Evolutionary conservation across 1,284 basidiomycete species (phyloP).

Genomic region (Ustilago nuda): DNA sequence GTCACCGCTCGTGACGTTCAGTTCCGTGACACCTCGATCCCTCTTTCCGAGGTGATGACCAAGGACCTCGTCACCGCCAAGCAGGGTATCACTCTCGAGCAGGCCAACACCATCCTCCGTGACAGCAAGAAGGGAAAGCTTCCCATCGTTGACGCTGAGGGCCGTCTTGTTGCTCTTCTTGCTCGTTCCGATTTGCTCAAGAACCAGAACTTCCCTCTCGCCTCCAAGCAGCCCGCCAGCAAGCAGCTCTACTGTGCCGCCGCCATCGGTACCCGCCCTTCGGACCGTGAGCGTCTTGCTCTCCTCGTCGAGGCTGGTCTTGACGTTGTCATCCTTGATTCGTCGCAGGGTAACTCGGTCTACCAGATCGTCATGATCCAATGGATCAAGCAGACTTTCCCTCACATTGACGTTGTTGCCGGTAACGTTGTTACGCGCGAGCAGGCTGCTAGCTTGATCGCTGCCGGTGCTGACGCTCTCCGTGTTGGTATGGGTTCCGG

Average conservation of each 20-base stretch:
- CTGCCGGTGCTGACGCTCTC: slow-evolving; percentile 91
- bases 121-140: slow-evolving; percentile 98
- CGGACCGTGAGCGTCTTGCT: slow-evolving; percentile 85
- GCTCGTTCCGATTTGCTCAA: slow-evolving; percentile 93
- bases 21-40: slow-evolving; percentile 80
- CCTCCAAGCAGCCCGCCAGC: slow-evolving; percentile 87
- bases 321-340: slow-evolving; percentile 95
- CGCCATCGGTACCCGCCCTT: slow-evolving; percentile 92
- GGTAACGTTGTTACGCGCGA: slow-evolving; percentile 98
- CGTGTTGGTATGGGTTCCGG: slow-evolving; percentile 98
- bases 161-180: slow-evolving; percentile 63
- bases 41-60: slow-evolving; percentile 92
- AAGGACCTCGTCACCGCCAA: slow-evolving; percentile 66
- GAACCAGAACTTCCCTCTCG: slow-evolving; percentile 96
- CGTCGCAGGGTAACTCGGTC: slow-evolving; percentile 93
- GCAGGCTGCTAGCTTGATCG: slow-evolving; percentile 93
- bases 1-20: slow-evolving; percentile 97
- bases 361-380: slow-evolving; percentile 95
- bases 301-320: slow-evolving; percentile 93
- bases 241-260: slow-evolving; percentile 98
- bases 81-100: slow-evolving; percentile 76
- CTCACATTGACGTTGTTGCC: slow-evolving; percentile 86
- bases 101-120: slow-evolving; percentile 94
- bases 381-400: slow-evolving; percentile 86
- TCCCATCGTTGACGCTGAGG: slow-evolving; percentile 70